These are phyloP conservation scores for Bonia amplexicaulis DNA, from an alignment of 176 grass and related monocot species.

Conservation along the genomic window DNA sequence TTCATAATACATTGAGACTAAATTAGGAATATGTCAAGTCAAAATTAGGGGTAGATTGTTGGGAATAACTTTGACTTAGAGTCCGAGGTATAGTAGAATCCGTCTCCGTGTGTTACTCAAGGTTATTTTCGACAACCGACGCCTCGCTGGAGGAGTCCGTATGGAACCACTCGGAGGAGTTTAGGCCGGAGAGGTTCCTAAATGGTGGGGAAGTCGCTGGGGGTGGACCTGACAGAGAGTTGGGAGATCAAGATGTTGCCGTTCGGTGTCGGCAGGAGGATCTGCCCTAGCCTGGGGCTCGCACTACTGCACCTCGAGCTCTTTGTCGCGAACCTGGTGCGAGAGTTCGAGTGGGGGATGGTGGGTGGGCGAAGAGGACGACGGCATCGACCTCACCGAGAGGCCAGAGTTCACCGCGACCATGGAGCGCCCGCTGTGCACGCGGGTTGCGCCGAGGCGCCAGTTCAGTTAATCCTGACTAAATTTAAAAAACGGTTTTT, in stretches of 20 bases:
- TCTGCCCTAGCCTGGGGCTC: slow-evolving; percentile 26
- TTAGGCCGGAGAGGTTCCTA: slow-evolving; percentile 28
- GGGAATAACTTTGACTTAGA: no score
- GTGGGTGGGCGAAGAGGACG: neutral
- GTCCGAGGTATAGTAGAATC: no score
- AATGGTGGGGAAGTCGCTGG: slow-evolving; percentile 14
- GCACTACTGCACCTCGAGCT: slow-evolving; percentile 43
- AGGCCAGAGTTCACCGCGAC: slow-evolving; percentile 39
- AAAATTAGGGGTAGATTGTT: no score
- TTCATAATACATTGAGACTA: no score
- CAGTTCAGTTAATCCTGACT: no score
- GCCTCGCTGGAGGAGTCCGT: neutral
- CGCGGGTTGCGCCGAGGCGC: neutral
- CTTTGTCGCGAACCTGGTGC: slow-evolving; percentile 42
- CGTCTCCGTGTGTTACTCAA: no score
- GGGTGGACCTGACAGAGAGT: slow-evolving; percentile 29
- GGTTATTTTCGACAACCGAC: no score
- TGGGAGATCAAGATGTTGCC: slow-evolving; percentile 43
- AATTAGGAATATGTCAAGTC: no score
- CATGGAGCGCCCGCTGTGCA: slow-evolving; percentile 35
- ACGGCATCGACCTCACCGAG: slow-evolving; percentile 32
- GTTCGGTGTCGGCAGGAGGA: slow-evolving; percentile 37
- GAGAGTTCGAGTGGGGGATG: slow-evolving; percentile 41
- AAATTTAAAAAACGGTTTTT: no score
- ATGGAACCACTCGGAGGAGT: slow-evolving; percentile 24